A percentile compares a stretch with the other conserved stretches of the same genome.
phyloP scores from a whole-genome alignment of 108 stramenopile species.

The Fragilariopsis cylindrus region DNA sequence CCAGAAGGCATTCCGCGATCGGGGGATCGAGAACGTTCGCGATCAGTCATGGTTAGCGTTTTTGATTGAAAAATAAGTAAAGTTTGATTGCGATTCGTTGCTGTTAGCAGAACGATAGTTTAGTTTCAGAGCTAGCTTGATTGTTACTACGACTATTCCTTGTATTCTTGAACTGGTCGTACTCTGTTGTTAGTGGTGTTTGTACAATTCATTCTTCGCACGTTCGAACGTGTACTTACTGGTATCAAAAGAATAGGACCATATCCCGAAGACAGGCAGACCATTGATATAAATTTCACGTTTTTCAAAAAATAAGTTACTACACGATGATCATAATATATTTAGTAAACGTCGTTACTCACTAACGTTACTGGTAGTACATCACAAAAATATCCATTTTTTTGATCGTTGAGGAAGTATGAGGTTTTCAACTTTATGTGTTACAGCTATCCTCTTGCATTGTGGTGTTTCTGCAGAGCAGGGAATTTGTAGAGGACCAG shows the following conservation, averaged over 20 bases:
- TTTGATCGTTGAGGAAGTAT: background rate
- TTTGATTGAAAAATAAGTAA: background rate
- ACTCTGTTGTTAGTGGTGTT: background rate
- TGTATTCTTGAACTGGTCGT: background rate
- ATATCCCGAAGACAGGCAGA: no score
- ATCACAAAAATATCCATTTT: no score
- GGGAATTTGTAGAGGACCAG: background rate
- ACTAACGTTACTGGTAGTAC: no score
- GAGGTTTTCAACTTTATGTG: background rate
- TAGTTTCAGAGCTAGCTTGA: background rate
- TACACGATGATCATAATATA: background rate
- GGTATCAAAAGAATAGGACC: no score
- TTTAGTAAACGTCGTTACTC: no score
- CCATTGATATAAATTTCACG: background rate
- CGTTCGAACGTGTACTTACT: no score
- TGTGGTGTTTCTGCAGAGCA: conserved; percentile 1
- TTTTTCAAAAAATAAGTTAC: no score
- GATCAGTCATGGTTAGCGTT: conserved; percentile 36
- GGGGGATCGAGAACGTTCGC: conserved; percentile 69
- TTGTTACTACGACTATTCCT: background rate
- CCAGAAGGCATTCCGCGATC: conserved; percentile 48
- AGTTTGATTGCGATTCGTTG: background rate
- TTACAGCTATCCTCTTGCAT: background rate
- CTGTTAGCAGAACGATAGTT: background rate
- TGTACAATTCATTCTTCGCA: no score